phyloP scores from a whole-genome alignment of 495 filamentous ascomycete species.

The Penicillium tannophilum region DNA sequence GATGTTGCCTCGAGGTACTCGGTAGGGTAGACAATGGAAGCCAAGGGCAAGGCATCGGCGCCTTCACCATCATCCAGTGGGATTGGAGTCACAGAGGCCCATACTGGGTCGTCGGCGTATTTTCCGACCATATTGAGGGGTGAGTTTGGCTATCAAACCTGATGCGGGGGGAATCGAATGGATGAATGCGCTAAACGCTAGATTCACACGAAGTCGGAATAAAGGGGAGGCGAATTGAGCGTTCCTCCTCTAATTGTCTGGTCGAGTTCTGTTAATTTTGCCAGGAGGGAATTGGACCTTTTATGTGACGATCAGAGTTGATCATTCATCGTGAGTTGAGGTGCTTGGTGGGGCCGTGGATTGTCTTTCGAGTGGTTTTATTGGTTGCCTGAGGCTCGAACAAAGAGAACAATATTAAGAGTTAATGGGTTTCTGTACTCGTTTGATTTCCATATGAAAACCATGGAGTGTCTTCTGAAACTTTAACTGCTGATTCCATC shows the following conservation, averaged over 20 bases:
- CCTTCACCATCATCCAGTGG: conserved; percentile 74
- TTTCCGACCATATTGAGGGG: conserved; percentile 32
- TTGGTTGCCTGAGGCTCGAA: conserved; percentile 12
- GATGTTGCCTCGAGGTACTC: conserved; percentile 86
- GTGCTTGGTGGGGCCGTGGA: conserved; percentile 3
- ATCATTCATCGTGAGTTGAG: conserved; percentile 4
- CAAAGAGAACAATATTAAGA: conserved; percentile 10
- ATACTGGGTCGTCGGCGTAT: conserved; percentile 72
- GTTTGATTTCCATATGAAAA: background rate
- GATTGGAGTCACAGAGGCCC: conserved; percentile 83
- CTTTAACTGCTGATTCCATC: too few relatives aligned
- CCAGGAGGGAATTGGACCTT: background rate
- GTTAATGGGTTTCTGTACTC: background rate
- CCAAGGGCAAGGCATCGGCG: conserved; percentile 65
- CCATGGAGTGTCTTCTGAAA: background rate
- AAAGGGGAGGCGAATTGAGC: background rate
- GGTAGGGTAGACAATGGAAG: conserved; percentile 81
- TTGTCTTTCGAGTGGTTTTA: background rate
- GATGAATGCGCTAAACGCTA: background rate
- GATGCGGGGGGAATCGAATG: conserved; percentile 5
- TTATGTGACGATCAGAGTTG: background rate
- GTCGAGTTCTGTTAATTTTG: background rate
- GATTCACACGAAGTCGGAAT: background rate
- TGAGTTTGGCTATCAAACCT: conserved; percentile 7
- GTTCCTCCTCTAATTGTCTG: background rate